phyloP scores from a whole-genome alignment of 345 rosid genomes.

The Aquilaria yunnanensis region DNA sequence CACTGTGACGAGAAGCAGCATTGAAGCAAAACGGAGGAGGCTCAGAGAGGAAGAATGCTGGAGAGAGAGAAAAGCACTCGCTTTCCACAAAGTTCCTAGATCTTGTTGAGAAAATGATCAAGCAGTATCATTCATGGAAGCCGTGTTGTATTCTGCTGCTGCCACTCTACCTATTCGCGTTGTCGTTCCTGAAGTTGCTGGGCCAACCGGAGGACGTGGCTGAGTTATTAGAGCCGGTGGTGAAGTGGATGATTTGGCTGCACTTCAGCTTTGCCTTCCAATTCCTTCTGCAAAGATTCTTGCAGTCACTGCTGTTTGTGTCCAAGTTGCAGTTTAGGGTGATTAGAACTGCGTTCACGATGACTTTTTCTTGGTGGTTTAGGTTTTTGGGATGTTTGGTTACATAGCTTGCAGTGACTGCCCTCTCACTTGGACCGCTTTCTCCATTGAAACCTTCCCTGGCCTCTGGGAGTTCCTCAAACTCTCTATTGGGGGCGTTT shows the following conservation, averaged over 20 bases:
- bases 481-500: slow-evolving; percentile 30
- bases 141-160: slow-evolving; percentile 38
- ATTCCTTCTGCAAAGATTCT: slow-evolving; percentile 66
- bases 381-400: slow-evolving; percentile 30
- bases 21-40: no score
- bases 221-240: slow-evolving; percentile 39
- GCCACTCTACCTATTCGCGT: slow-evolving; percentile 45
- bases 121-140: no score
- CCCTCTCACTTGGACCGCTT: slow-evolving; percentile 76
- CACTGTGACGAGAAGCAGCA: no score
- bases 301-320: slow-evolving; percentile 70
- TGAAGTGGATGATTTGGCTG: slow-evolving; percentile 51
- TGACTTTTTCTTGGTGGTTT: slow-evolving; percentile 66
- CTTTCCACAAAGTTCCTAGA: no score
- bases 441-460: slow-evolving; percentile 64
- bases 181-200: slow-evolving; percentile 42
- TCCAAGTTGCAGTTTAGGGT: slow-evolving; percentile 43
- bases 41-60: no score
- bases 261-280: slow-evolving; percentile 75
- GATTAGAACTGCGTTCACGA: slow-evolving; percentile 44
- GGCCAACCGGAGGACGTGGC: slow-evolving; percentile 72
- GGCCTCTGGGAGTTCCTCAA: slow-evolving; percentile 71
- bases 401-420: slow-evolving; percentile 52
- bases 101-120: no score
- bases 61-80: no score